These are phyloP conservation scores for Myxozyma sirexii DNA, from an alignment of 805 yeast genomes.

Conservation along the genomic window DNA sequence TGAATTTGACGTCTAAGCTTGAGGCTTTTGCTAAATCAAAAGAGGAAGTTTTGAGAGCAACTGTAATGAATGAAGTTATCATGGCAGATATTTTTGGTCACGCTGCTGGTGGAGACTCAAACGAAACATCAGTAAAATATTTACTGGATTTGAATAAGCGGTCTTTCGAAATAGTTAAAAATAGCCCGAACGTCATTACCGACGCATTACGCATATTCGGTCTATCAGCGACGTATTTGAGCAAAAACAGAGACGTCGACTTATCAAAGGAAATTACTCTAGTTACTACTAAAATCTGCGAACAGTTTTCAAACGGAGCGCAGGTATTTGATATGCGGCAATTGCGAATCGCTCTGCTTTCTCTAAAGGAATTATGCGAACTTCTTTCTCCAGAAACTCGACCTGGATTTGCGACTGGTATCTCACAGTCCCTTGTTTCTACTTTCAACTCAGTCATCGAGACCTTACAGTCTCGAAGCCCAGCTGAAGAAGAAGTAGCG, in stretches of 20 bases:
- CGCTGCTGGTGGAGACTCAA: conserved; percentile 7
- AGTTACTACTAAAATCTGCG: neutral
- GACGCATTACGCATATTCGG: neutral
- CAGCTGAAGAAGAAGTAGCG: neutral
- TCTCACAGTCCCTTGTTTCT: neutral
- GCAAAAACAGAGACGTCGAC: neutral
- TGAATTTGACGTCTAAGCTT: neutral
- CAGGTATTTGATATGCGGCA: neutral
- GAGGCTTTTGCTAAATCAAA: neutral
- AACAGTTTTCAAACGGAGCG: neutral
- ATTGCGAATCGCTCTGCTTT: neutral
- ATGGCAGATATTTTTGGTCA: conserved; percentile 7
- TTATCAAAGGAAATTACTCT: neutral
- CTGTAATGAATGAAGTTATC: conserved; percentile 4
- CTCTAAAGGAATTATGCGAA: conserved; percentile 7
- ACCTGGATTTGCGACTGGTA: neutral
- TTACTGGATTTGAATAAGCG: neutral
- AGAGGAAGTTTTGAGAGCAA: neutral
- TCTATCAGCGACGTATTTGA: neutral
- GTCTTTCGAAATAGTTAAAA: neutral
- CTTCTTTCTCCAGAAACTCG: neutral
- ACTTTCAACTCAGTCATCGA: neutral
- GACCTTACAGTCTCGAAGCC: neutral
- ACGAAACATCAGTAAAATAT: neutral
- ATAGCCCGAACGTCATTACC: neutral